Evolutionary conservation across 345 rosid genomes (phyloP).

Genomic region (Turnera subulata): DNA sequence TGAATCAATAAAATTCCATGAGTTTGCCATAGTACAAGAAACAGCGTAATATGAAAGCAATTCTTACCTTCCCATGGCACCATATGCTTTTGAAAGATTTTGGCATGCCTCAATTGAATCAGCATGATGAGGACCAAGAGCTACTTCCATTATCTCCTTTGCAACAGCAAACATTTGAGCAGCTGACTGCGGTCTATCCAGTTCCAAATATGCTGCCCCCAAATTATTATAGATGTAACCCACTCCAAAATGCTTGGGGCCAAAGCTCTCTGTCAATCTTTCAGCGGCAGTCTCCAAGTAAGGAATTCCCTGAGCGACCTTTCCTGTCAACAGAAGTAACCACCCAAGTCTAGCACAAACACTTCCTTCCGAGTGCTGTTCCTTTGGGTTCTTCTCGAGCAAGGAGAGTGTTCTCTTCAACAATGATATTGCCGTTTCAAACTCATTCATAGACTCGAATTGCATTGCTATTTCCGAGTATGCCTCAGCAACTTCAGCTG

Average conservation of each 20-base stretch:
- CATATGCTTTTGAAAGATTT: conserved; percentile 86
- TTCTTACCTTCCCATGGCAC: conserved; percentile 73
- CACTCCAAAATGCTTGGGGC: conserved; percentile 86
- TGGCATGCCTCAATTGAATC: conserved; percentile 92
- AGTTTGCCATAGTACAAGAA: conserved; percentile 6
- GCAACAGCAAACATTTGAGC: conserved; percentile 95
- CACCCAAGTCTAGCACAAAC: conserved; percentile 91
- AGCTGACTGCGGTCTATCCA: conserved; percentile 88
- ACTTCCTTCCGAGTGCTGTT: conserved; percentile 83
- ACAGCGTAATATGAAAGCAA: not conserved
- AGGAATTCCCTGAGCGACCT: conserved; percentile 81
- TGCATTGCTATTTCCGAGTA: conserved; percentile 91
- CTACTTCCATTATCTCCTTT: conserved; percentile 86
- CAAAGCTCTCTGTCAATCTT: conserved; percentile 83
- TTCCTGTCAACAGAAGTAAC: conserved; percentile 75
- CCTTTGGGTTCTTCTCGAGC: conserved; percentile 84
- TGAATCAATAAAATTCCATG: no score
- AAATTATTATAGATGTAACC: conserved; percentile 89
- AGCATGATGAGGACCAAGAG: conserved; percentile 88
- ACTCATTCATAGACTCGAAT: conserved; percentile 82
- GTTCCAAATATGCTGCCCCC: conserved; percentile 91
- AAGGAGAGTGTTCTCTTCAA: conserved; percentile 64
- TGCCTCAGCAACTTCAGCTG: conserved; percentile 80
- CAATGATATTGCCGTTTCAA: conserved; percentile 70
- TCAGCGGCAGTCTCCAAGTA: conserved; percentile 84